Evolutionary conservation across 306 rosid species (phyloP), one percentile per base, ranked within the genome.

Genomic region (Cucumis hystrix): DNA sequence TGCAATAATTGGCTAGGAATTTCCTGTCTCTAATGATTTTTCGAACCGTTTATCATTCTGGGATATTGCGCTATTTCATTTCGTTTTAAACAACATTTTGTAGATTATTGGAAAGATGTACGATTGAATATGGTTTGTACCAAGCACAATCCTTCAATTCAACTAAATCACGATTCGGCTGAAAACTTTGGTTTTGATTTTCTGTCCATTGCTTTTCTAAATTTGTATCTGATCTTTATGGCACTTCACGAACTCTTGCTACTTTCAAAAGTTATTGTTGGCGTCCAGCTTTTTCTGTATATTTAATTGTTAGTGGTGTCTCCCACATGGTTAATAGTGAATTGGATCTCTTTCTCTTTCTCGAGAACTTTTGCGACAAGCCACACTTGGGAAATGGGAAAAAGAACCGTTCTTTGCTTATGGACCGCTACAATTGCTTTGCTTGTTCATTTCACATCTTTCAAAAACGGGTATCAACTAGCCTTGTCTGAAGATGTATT

Each of bases 201-300:
- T 68, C 52, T 67, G 30, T 12, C 54, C 55, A 67, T 67, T 67
- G 33, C 54, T 67, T n/a, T 9, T 18, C 56, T 43, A 43, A 43
- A 43, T 20, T 68, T 68, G 6, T n/a, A 68, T 68, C 45, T 41
- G 56, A 41, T 68, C 18, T 14, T 45, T 13, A 21, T 72, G 41
- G n/a, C 18, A 51, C 10, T 73, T 73, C 13, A 23, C 21, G 76
- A 54, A 33, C 49, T 28, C 63, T 73, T 51, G 18, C 30, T 73
- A 73, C 49, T 73, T 73, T 33, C 63, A 33, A 73, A 52, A 54
- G 63, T 47, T 73, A 73, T 52, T 52, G 77, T 33, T 54, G 77
- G 62, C 60, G 25, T 71, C 43, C 76, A 71, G 60, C 76, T 2
- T 51, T 54, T 52, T 73, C 49, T 52, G 77, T 33, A 49, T 72